Conservation (phyloP, 202 grass and related monocot species). For the Panicum hallii region DNA sequence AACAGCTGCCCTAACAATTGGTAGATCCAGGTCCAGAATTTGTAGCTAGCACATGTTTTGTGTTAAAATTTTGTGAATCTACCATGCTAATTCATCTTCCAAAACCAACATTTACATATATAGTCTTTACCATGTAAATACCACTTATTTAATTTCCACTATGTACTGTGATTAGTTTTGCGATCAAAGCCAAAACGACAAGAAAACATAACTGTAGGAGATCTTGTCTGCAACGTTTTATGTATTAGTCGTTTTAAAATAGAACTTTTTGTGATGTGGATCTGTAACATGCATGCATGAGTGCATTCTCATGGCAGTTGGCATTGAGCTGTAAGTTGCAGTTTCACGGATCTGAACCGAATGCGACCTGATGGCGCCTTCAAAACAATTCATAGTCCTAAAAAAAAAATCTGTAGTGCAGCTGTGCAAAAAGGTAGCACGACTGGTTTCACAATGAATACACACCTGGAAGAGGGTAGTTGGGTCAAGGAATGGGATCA, state of each 20-base stretch:
- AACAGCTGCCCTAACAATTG: slow-evolving; percentile 33
- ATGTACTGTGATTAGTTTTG: neutral
- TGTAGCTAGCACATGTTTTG: slow-evolving; percentile 7
- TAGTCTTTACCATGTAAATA: neutral
- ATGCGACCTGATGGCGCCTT: neutral
- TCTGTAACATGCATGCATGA: neutral
- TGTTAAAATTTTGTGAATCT: neutral
- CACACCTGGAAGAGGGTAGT: neutral
- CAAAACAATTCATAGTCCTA: neutral
- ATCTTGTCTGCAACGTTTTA: neutral
- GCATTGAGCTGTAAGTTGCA: slow-evolving; percentile 21
- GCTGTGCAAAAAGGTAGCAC: neutral
- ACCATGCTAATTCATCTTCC: neutral
- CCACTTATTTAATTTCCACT: neutral
- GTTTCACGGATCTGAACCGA: slow-evolving; percentile 19
- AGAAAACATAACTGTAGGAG: neutral
- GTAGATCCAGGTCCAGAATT: slow-evolving; percentile 40
- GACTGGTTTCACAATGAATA: neutral
- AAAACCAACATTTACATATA: neutral
- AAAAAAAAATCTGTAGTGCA: neutral
- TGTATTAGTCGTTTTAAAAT: neutral
- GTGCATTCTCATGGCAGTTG: slow-evolving; percentile 16
- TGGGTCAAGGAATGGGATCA: slow-evolving; percentile 5
- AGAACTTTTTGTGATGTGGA: slow-evolving; percentile 14
- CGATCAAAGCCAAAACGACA: neutral